A percentile compares a stretch with the other conserved stretches of the same genome.
These are phyloP conservation scores for Penicillium goetzii DNA, from an alignment of 495 filamentous ascomycete species.

Conservation along the genomic window DNA sequence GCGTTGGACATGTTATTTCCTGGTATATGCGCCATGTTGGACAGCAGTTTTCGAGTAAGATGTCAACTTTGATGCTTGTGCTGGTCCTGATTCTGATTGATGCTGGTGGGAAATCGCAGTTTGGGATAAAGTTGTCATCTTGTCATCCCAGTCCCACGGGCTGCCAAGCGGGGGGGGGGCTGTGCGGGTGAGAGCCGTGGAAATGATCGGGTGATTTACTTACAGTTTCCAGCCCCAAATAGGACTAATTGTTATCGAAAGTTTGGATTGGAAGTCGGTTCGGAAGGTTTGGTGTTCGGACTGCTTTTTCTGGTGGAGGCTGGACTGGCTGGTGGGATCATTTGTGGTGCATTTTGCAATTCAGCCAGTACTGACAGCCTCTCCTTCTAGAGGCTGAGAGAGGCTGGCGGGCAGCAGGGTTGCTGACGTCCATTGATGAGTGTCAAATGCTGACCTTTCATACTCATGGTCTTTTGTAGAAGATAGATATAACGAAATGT, in stretches of 20 bases:
- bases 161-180: conserved; percentile 38
- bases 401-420: not conserved
- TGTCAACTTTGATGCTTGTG: not conserved
- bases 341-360: conserved; percentile 1
- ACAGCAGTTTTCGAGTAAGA: not conserved
- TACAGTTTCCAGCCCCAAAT: not conserved
- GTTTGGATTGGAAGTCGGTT: not conserved
- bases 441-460: not conserved
- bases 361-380: not conserved
- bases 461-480: not conserved
- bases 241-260: not conserved
- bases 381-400: not conserved
- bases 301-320: not conserved
- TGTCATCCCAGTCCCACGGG: not conserved
- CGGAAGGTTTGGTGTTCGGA: not conserved
- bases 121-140: conserved; percentile 17
- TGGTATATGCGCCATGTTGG: not conserved
- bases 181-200: conserved; percentile 20
- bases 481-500: not conserved
- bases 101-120: not conserved
- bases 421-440: not conserved
- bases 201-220: not conserved
- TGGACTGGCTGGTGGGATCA: not conserved
- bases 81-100: not conserved
- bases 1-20: conserved; percentile 20